Conservation (phyloP, 2,329 filamentous ascomycete species). For the Fusarium sp. region DNA sequence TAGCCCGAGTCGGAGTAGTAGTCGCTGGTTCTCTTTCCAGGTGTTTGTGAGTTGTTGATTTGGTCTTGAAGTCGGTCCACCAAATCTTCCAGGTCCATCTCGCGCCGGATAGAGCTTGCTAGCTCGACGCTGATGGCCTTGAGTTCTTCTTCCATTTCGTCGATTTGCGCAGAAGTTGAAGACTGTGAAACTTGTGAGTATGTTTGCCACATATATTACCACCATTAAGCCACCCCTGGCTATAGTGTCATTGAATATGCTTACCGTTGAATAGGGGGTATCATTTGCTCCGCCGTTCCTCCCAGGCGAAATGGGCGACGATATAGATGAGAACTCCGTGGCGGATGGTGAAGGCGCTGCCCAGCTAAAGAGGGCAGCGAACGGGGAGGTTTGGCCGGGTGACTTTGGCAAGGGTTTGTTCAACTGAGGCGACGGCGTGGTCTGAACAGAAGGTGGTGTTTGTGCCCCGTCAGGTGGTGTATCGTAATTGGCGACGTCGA, state of each 20-base stretch:
- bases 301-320: slow-evolving; percentile 63
- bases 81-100: slow-evolving; percentile 96
- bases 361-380: slow-evolving; percentile 68
- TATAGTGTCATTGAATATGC: slow-evolving; percentile 49
- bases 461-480: slow-evolving; percentile 39
- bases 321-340: slow-evolving; percentile 65
- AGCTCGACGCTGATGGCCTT: slow-evolving; percentile 93
- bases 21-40: slow-evolving; percentile 86
- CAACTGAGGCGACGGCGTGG: slow-evolving; percentile 53
- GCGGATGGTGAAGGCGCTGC: slow-evolving; percentile 57
- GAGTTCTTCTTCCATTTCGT: slow-evolving; percentile 94
- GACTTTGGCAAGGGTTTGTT: slow-evolving; percentile 69
- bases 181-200: slow-evolving; percentile 62
- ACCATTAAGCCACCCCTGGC: slow-evolving; percentile 52
- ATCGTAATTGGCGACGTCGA: slow-evolving; percentile 43
- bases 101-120: slow-evolving; percentile 89
- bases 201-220: slow-evolving; percentile 62
- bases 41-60: slow-evolving; percentile 65
- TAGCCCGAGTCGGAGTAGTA: slow-evolving; percentile 98
- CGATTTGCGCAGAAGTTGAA: slow-evolving; percentile 67
- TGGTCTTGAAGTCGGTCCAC: slow-evolving; percentile 90
- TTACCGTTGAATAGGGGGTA: slow-evolving; percentile 41
- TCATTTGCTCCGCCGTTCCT: slow-evolving; percentile 51
- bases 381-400: slow-evolving; percentile 59
- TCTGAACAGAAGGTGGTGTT: slow-evolving; percentile 45